Percentiles rank a stretch among this genome's conserved stretches.
phyloP scores from a whole-genome alignment of 305 asterid species.

The Nicotiana rustica region DNA sequence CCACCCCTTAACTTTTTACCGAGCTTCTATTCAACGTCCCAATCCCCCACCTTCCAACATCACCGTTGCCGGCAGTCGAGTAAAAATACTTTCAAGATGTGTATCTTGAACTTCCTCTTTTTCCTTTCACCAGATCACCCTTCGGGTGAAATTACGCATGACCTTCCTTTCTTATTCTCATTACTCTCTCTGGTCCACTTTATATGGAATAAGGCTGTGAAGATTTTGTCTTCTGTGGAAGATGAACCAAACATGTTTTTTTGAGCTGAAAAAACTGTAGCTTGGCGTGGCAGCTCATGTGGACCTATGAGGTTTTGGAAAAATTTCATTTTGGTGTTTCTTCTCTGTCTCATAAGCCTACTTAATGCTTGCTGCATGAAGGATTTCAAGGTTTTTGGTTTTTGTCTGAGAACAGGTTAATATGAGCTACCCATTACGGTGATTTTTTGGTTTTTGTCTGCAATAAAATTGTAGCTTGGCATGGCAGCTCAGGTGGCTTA shows the following conservation, averaged over 20 bases:
- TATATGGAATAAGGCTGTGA: conserved; percentile 25
- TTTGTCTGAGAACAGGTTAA: too few relatives aligned
- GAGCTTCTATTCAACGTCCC: neutral
- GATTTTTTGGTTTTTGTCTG: too few relatives aligned
- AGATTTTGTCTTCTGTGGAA: neutral
- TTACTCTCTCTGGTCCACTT: neutral
- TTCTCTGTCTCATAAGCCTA: neutral
- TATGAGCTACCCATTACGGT: too few relatives aligned
- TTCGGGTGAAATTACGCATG: neutral
- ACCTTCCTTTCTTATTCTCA: neutral
- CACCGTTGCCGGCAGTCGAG: neutral
- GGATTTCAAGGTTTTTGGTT: neutral
- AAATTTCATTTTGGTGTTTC: neutral
- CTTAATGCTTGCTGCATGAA: neutral
- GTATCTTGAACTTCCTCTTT: neutral
- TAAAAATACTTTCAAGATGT: neutral
- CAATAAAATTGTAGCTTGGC: neutral
- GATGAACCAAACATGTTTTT: conserved; percentile 8
- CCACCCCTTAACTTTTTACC: neutral
- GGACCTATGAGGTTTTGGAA: neutral
- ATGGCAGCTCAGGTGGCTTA: neutral
- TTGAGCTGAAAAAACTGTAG: neutral
- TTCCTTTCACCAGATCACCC: neutral
- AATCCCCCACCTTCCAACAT: neutral
- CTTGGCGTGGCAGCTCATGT: neutral